These are phyloP conservation scores for Stramenopiles sp. DNA, from an alignment of 352 stramenopile species.

Conservation along the genomic window DNA sequence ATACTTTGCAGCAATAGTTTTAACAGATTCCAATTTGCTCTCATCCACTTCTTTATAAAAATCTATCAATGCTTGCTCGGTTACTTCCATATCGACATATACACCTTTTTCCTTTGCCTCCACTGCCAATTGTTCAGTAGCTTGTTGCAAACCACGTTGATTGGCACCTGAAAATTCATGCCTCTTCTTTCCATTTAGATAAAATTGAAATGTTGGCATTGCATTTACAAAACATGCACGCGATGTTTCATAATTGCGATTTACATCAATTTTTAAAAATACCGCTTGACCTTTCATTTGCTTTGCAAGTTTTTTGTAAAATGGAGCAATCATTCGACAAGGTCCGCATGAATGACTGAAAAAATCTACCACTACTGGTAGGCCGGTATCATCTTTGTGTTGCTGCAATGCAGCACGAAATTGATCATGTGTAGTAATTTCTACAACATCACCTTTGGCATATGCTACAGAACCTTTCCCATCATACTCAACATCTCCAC, in stretches of 20 bases:
- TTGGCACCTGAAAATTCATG: conserved; percentile 39
- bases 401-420: conserved; percentile 42
- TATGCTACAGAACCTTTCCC: neutral
- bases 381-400: conserved; percentile 35
- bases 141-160: conserved; percentile 33
- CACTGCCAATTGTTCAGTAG: conserved; percentile 26
- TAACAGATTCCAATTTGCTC: conserved; percentile 15
- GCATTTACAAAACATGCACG: conserved; percentile 30
- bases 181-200: conserved; percentile 32
- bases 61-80: conserved; percentile 23
- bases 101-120: conserved; percentile 21
- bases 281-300: conserved; percentile 35
- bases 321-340: conserved; percentile 48
- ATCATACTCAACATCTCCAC: neutral
- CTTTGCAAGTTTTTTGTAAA: conserved; percentile 45
- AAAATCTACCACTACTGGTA: conserved; percentile 54
- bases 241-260: conserved; percentile 24
- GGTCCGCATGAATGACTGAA: conserved; percentile 38
- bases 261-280: conserved; percentile 48
- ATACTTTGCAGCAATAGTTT: conserved; percentile 24
- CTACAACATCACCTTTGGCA: neutral
- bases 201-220: conserved; percentile 48
- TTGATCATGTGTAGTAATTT: conserved; percentile 31
- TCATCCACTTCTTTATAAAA: conserved; percentile 14
- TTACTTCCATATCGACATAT: conserved; percentile 32